These are phyloP conservation scores for Cyclocybe cylindracea DNA, from an alignment of 768 basidiomycete genomes.

Conservation along the genomic window DNA sequence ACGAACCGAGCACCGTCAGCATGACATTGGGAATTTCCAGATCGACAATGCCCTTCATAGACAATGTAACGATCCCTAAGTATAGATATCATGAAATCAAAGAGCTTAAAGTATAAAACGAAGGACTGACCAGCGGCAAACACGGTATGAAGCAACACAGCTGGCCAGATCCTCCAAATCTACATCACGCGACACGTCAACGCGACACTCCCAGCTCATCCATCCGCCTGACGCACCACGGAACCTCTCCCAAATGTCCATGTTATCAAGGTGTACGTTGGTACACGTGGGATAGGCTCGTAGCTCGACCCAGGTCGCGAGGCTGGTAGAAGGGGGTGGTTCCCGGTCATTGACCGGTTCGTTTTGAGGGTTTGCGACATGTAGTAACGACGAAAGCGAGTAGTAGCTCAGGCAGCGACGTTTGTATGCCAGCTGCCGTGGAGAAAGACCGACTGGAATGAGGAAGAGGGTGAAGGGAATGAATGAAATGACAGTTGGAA, in stretches of 20 bases:
- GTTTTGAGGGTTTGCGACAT: slow-evolving; percentile 7
- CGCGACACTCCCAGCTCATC: background rate
- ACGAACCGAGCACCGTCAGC: slow-evolving; percentile 59
- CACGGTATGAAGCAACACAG: slow-evolving; percentile 59
- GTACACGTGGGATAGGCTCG: slow-evolving; percentile 18
- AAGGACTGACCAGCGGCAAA: slow-evolving; percentile 47
- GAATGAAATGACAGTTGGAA: too few species aligned
- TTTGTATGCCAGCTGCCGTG: too few species aligned
- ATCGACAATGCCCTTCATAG: slow-evolving; percentile 37
- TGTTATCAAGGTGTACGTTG: slow-evolving; percentile 27
- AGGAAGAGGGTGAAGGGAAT: too few species aligned
- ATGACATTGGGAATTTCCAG: slow-evolving; percentile 56
- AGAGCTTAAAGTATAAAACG: background rate
- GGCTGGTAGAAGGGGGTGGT: slow-evolving; percentile 26
- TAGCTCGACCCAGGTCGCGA: slow-evolving; percentile 20
- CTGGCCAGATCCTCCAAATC: slow-evolving; percentile 70
- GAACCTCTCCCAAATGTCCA: slow-evolving; percentile 35
- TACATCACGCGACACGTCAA: slow-evolving; percentile 12
- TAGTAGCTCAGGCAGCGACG: too few species aligned
- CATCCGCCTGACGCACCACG: slow-evolving; percentile 19
- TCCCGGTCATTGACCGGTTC: slow-evolving; percentile 17
- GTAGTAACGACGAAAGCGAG: too few species aligned
- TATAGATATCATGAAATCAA: background rate
- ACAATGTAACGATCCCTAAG: slow-evolving; percentile 44
- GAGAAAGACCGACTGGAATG: too few species aligned